Base-by-base conservation (phyloP, 1,284 basidiomycete genomes). In the Golubevia pallescens region DNA sequence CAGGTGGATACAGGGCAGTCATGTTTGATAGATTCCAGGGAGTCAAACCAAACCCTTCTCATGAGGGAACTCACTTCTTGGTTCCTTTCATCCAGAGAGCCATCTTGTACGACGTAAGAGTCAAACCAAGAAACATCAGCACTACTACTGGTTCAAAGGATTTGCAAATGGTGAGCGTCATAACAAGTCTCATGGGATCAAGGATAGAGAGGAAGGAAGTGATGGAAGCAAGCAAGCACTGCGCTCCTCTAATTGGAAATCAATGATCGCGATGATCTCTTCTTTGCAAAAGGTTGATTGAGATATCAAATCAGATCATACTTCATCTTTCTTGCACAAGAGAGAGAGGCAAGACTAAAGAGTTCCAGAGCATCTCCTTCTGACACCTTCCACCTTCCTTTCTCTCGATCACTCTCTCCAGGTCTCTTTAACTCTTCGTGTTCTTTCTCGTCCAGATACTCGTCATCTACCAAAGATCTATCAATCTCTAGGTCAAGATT, bases 1-100 rank as follows among this genome's bases (percentile, higher is more conserved):
- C 83, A 20, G 86, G 86, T 81, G 95, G 95, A 57, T 95, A 92
- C 87, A 90, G 93, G 64, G 96, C 97, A 28, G 96, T 99, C 78
- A 95, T 99, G 91, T 99, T 99, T 87, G 96, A 99, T 87, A 90
- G 96, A 80, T 99, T 99, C 87, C 90, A 92, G 64, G 97, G 97
- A 86, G 95, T 98, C 58, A 10, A 16, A 13, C 13, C 19, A n/a
- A 59, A 69, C 61, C 70, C 78, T 32, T 68, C 71, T n/a, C 42
- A 63, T 60, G 78, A 99, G 87, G 97, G 97, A n/a, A 99, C 97
- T 3, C 97, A 99, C 87, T 92, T 99, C 86, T 89, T 99, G 68
- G 88, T 99, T 67, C 96, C 96, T 19, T 23, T 14, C 51, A n/a
- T 65, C 14, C 86, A 87, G 72, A 90, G 92, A 69, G 95, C 96